Evolutionary conservation across 2,329 filamentous ascomycete species (phyloP).

Genomic region (Cladophialophora immunda): DNA sequence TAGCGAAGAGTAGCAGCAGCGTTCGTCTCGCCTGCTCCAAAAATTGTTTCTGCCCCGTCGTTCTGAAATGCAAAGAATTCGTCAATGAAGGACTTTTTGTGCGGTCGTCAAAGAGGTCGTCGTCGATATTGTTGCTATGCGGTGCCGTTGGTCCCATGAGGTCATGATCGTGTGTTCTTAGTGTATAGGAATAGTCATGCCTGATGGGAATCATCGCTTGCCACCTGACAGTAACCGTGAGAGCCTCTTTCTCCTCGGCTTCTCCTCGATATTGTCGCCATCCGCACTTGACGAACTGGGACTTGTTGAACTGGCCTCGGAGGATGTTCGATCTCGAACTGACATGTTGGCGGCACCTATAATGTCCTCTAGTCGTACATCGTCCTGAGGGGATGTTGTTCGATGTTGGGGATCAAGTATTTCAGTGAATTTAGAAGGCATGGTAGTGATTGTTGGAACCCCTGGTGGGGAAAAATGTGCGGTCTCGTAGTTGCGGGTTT

Average conservation of each 20-base stretch:
- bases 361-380: conserved; percentile 55
- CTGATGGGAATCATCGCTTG: conserved; percentile 29
- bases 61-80: conserved; percentile 5
- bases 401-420: conserved; percentile 51
- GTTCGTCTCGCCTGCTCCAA: neutral
- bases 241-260: conserved; percentile 31
- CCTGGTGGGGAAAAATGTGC: conserved; percentile 29
- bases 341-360: conserved; percentile 49
- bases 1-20: neutral
- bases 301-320: conserved; percentile 48
- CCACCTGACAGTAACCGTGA: conserved; percentile 31
- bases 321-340: conserved; percentile 43
- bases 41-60: neutral
- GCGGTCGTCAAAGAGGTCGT: conserved; percentile 7
- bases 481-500: neutral
- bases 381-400: conserved; percentile 49
- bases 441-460: conserved; percentile 41
- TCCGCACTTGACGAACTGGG: conserved; percentile 43
- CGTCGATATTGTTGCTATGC: conserved; percentile 9
- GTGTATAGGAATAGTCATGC: neutral
- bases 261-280: conserved; percentile 26
- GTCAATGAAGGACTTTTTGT: conserved; percentile 19
- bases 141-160: conserved; percentile 8
- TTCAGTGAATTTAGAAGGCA: conserved; percentile 54
- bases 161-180: conserved; percentile 5